Evolutionary conservation across 192 early-diverging fungal species (phyloP).

Genomic region (Phlyctochytrium planicorne): DNA sequence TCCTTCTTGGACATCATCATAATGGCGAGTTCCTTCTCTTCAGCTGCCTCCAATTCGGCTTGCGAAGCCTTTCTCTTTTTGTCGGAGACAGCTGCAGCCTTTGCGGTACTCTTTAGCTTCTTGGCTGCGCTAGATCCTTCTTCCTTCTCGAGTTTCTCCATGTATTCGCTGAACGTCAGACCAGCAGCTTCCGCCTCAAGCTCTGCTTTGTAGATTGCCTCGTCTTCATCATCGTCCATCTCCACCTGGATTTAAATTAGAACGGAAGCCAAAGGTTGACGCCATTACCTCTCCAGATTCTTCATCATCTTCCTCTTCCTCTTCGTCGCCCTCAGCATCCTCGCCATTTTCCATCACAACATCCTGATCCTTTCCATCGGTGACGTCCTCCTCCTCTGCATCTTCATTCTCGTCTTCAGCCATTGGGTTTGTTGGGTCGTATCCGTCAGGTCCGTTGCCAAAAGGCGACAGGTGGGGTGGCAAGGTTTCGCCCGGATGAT

Average conservation of each 20-base stretch:
- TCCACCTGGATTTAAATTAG: not conserved
- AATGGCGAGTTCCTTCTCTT: conserved; percentile 69
- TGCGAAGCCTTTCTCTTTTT: conserved; percentile 57
- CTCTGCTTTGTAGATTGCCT: conserved; percentile 56
- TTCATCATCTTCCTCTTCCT: conserved; percentile 43
- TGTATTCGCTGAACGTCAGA: conserved; percentile 64
- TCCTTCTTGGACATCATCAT: conserved; percentile 90
- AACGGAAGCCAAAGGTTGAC: not conserved
- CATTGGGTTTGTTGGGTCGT: conserved; percentile 63
- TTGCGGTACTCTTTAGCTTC: conserved; percentile 31
- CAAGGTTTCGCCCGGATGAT: conserved; percentile 76
- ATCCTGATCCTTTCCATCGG: conserved; percentile 58
- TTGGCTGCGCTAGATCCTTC: conserved; percentile 17
- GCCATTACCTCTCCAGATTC: not conserved
- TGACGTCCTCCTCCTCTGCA: conserved; percentile 47
- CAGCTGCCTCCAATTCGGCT: conserved; percentile 55
- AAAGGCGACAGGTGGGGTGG: conserved; percentile 96
- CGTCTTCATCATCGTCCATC: conserved; percentile 40
- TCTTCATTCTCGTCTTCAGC: conserved; percentile 26
- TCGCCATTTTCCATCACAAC: conserved; percentile 63
- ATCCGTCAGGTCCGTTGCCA: conserved; percentile 79
- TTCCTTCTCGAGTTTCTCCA: conserved; percentile 39
- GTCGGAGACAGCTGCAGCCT: not conserved
- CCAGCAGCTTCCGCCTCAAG: conserved; percentile 70
- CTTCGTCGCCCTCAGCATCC: conserved; percentile 63